Conservation (phyloP, 352 stramenopile species). For the Pythium folliculosum region DNA sequence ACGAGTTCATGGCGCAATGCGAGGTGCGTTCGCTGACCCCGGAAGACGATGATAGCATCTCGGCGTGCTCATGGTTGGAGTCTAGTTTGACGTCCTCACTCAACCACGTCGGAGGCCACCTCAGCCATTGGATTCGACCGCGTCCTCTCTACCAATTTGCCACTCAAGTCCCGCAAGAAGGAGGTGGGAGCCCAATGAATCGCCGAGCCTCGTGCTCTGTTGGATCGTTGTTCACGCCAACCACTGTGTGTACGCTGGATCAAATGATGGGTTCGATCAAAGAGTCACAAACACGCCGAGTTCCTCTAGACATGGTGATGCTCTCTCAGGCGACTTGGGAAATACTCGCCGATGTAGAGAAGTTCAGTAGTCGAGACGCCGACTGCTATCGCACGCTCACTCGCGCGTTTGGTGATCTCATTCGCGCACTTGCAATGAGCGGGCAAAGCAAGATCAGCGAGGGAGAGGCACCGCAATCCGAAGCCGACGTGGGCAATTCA, state of each 20-base stretch:
- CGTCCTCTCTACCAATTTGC: slow-evolving; percentile 10
- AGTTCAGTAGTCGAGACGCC: background rate
- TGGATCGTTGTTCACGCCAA: background rate
- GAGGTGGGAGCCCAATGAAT: background rate
- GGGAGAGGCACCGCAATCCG: background rate
- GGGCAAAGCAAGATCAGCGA: slow-evolving; percentile 37
- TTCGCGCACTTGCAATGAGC: slow-evolving; percentile 39
- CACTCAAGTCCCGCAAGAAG: background rate
- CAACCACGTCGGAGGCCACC: slow-evolving; percentile 11
- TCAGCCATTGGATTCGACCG: slow-evolving; percentile 6
- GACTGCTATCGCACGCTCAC: slow-evolving; percentile 17
- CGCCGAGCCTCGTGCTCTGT: background rate
- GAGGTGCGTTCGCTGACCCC: background rate
- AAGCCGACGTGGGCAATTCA: background rate
- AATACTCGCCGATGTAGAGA: slow-evolving; percentile 50
- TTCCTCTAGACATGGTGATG: slow-evolving; percentile 45
- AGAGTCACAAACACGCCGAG: slow-evolving; percentile 23
- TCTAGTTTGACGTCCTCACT: slow-evolving; percentile 2
- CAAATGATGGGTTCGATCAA: slow-evolving; percentile 47
- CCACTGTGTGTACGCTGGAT: slow-evolving; percentile 14
- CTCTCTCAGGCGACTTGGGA: slow-evolving; percentile 64
- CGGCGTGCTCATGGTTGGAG: slow-evolving; percentile 18
- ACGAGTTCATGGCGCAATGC: slow-evolving; percentile 1
- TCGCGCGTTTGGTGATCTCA: slow-evolving; percentile 36
- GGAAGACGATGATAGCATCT: slow-evolving; percentile 5